Percentiles rank a stretch among this genome's conserved stretches.
These are phyloP conservation scores for Vicia villosa DNA, from an alignment of 306 rosid species.

Conservation along the genomic window DNA sequence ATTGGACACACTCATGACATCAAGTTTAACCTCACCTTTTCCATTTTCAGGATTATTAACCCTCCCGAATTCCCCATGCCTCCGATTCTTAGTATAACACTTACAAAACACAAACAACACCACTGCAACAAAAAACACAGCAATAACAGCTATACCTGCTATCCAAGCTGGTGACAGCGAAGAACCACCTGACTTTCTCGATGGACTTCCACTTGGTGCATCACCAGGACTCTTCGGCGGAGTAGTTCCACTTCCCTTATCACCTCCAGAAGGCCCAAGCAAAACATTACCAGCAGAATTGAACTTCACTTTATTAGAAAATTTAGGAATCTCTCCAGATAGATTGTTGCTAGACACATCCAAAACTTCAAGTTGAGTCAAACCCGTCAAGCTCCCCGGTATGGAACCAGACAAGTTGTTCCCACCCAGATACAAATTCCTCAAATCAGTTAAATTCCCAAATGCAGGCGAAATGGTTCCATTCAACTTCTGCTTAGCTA, in stretches of 20 bases:
- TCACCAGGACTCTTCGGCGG: conserved; percentile 39
- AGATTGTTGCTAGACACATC: conserved; percentile 78
- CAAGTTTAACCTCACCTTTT: conserved; percentile 54
- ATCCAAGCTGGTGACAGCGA: conserved; percentile 62
- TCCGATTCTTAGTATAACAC: conserved; percentile 53
- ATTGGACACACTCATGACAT: conserved; percentile 43
- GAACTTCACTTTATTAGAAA: conserved; percentile 52
- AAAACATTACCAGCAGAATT: conserved; percentile 56
- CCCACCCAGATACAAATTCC: conserved; percentile 50
- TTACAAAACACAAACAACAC: conserved; percentile 70
- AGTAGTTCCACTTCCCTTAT: conserved; percentile 35
- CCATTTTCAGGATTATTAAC: conserved; percentile 64
- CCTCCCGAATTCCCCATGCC: conserved; percentile 62
- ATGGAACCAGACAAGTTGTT: conserved; percentile 69
- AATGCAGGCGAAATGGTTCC: conserved; percentile 82
- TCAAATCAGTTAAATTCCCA: conserved; percentile 62
- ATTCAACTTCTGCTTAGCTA: conserved; percentile 54
- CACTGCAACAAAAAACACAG: conserved; percentile 60
- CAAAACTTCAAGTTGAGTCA: conserved; percentile 59
- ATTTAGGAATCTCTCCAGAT: conserved; percentile 62
- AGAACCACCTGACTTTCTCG: conserved; percentile 14
- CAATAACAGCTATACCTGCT: conserved; percentile 73
- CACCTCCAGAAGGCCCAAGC: conserved; percentile 60
- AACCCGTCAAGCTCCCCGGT: conserved; percentile 52
- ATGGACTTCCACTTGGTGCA: conserved; percentile 39